A percentile compares a stretch with the other conserved stretches of the same genome.
Conservation (phyloP, 2,329 filamentous ascomycete species). For the Aspergillus melleus region DNA sequence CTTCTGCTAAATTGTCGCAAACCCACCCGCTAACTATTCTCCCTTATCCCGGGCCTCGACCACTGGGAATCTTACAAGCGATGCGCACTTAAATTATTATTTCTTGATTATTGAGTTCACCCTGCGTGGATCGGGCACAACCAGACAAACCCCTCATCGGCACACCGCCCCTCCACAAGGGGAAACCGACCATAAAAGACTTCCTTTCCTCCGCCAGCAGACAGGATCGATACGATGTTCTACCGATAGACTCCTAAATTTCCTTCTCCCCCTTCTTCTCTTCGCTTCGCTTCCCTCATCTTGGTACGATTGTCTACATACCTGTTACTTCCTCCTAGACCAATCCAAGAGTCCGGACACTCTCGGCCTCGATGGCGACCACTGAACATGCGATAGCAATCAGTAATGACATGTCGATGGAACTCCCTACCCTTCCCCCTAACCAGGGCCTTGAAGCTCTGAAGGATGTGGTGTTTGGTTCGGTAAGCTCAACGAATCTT, state of each 20-base stretch:
- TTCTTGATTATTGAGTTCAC: conserved; percentile 8
- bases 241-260: conserved; percentile 19
- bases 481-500: conserved; percentile 54
- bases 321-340: not conserved
- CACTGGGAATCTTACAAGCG: conserved; percentile 21
- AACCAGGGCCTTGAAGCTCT: conserved; percentile 65
- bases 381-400: conserved; percentile 38
- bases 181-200: conserved; percentile 12
- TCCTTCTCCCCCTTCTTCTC: not conserved
- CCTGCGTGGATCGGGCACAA: conserved; percentile 19
- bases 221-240: conserved; percentile 27
- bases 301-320: not conserved
- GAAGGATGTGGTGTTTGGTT: conserved; percentile 87
- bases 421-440: conserved; percentile 40
- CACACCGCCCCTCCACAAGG: conserved; percentile 23
- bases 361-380: conserved; percentile 34
- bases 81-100: conserved; percentile 12
- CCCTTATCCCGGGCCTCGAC: conserved; percentile 19
- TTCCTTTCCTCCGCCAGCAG: conserved; percentile 7
- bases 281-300: not conserved
- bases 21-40: conserved; percentile 12
- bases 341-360: not conserved
- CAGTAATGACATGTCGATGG: conserved; percentile 42
- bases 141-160: conserved; percentile 19
- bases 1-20: conserved; percentile 14